Evolutionary conservation across 371 early-diverging fungal species (phyloP), one percentile per base, ranked within the genome.

Genomic region (Blakeslea trispora): DNA sequence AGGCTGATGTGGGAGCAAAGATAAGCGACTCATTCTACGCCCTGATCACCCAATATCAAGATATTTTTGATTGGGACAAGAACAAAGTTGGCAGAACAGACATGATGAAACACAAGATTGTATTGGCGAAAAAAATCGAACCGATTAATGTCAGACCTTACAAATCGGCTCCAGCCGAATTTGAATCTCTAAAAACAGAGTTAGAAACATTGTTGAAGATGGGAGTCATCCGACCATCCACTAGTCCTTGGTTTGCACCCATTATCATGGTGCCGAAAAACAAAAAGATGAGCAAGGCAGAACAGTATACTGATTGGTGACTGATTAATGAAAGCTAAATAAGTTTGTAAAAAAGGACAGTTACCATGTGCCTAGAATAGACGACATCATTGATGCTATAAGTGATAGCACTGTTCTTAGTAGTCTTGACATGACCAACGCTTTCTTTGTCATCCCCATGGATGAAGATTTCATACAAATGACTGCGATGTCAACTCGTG

Each of bases 401-500:
- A 50, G 47, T 17, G 48, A 24, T 6, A 48, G 49, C 4, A 40
- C 17, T 9, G 17, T 50, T 9, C 40, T 50, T 23, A 19, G 21
- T 5, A 19, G 17, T 14, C 55, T 5, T 22, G 70, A 14, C 53
- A 77, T 21, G 24, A 57, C 46, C 0, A 35, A 19, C 2, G 80
- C 69, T 1, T 82, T 69, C 49, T 73, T 66, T 18, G 28, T 7
- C 28, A 45, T 84, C 0, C 61, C 57, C 14, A 48, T 82, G n/a
- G 40, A 50, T 0, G 19, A 22, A 2, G 55, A 40, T 0, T 66
- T 72, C 50, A 49, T 53, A 15, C 19, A 45, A 14, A 79, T 81
- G 40, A 82, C 85, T 0, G 79, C 82, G 0, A 82, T 85, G 60
- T 39, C 59, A 0, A 75, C 79, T 0, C 34, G 57, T 1, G 65